Conservation (phyloP, 768 basidiomycete species). For the Suillus tomentosus region DNA sequence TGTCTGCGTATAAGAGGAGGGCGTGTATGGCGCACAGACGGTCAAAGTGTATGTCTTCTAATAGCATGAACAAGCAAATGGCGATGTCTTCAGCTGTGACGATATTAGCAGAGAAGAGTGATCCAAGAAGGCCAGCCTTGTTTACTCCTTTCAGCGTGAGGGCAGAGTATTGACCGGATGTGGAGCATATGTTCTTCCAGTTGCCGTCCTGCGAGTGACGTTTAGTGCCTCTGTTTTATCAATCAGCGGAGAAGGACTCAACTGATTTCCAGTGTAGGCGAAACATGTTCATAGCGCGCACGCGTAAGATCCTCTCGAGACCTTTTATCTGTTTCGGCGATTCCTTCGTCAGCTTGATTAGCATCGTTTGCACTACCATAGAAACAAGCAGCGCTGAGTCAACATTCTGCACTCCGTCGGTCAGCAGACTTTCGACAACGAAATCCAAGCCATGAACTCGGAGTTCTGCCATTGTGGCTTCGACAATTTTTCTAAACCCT, state of each 20-base stretch:
- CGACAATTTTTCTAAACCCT: constrained; percentile 18
- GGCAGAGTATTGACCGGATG: constrained; percentile 5
- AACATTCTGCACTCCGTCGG: constrained; percentile 8
- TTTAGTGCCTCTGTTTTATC: not conserved
- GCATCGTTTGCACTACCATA: constrained; percentile 4
- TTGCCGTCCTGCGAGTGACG: constrained; percentile 20
- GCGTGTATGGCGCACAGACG: constrained; percentile 39
- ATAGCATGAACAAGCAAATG: constrained; percentile 31
- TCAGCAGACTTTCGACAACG: constrained; percentile 14
- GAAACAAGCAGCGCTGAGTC: constrained; percentile 12
- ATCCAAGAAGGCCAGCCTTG: constrained; percentile 35
- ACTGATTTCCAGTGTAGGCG: constrained; percentile 19
- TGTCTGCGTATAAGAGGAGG: constrained; percentile 33
- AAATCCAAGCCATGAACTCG: constrained; percentile 2
- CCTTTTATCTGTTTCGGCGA: constrained; percentile 8
- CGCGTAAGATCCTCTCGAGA: constrained; percentile 13
- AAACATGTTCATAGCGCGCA: constrained; percentile 14
- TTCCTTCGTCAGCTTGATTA: constrained; percentile 9
- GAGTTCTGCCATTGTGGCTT: constrained; percentile 9
- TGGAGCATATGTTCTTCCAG: constrained; percentile 11
- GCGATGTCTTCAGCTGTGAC: constrained; percentile 29
- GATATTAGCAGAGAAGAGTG: constrained; percentile 31
- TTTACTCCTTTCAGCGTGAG: constrained; percentile 26
- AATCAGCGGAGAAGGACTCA: not conserved
- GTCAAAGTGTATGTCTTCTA: constrained; percentile 22